Percentiles rank a stretch among this genome's conserved stretches.
phyloP scores from a whole-genome alignment of 2,329 filamentous ascomycete genomes.

The Emericellopsis atlantica region DNA sequence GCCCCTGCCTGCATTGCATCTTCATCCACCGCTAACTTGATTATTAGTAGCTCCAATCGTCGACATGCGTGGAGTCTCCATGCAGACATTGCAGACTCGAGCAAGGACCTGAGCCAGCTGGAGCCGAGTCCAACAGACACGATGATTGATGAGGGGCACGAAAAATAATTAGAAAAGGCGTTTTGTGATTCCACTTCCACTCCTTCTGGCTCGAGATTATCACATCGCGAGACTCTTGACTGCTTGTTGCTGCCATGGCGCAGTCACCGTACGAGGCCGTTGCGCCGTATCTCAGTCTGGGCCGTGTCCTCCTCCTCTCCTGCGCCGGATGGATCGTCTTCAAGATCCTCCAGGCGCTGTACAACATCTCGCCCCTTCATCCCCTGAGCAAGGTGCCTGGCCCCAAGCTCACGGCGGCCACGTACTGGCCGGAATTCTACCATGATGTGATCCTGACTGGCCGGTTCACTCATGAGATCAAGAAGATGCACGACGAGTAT shows the following conservation, averaged over 20 bases:
- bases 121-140: no score
- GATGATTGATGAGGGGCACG: no score
- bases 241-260: not conserved
- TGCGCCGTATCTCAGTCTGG: not conserved
- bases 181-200: no score
- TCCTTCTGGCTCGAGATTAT: no score
- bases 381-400: conserved; percentile 4
- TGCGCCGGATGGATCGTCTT: not conserved
- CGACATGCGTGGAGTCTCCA: no score
- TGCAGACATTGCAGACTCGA: no score
- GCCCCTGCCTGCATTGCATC: no score
- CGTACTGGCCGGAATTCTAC: conserved; percentile 7
- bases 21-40: no score
- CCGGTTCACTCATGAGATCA: conserved; percentile 5
- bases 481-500: conserved; percentile 4
- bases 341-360: conserved; percentile 3
- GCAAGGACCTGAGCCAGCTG: no score
- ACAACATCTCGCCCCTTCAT: conserved; percentile 1
- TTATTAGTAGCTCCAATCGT: no score
- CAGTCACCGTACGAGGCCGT: not conserved
- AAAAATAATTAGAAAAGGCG: no score
- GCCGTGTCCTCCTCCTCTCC: not conserved
- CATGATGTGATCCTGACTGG: conserved; percentile 6
- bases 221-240: no score
- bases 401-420: conserved; percentile 4